Evolutionary conservation across 495 filamentous ascomycete genomes (phyloP).

Genomic region (Podospora fimiseda): DNA sequence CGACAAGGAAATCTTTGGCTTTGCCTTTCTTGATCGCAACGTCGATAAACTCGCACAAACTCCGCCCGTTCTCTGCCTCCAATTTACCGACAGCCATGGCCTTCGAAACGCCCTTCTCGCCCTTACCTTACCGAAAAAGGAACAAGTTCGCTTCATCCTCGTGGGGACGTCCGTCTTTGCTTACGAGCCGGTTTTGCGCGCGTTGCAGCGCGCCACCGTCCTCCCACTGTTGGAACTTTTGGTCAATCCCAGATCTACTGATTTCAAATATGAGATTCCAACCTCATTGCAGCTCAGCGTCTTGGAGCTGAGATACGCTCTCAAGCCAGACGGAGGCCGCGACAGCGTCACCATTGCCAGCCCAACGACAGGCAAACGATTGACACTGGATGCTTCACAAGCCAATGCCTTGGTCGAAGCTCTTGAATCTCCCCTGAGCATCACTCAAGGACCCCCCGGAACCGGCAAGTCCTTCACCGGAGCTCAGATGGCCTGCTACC

Average conservation of each 20-base stretch:
- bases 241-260: slow-evolving; percentile 23
- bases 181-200: slow-evolving; percentile 61
- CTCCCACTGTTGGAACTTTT: slow-evolving; percentile 49
- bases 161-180: slow-evolving; percentile 64
- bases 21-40: slow-evolving; percentile 55
- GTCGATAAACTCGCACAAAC: slow-evolving; percentile 41
- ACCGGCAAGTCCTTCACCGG: slow-evolving; percentile 81
- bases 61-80: slow-evolving; percentile 48
- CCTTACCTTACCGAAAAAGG: slow-evolving; percentile 37
- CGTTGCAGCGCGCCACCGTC: slow-evolving; percentile 51
- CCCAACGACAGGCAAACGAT: slow-evolving; percentile 20
- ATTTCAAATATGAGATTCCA: neutral
- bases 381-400: slow-evolving; percentile 54
- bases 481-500: slow-evolving; percentile 53
- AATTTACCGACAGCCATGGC: slow-evolving; percentile 38
- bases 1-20: slow-evolving; percentile 50
- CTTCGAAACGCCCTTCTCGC: slow-evolving; percentile 30
- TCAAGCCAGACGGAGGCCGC: neutral
- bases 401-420: slow-evolving; percentile 49
- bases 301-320: neutral
- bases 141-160: slow-evolving; percentile 43
- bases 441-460: slow-evolving; percentile 74
- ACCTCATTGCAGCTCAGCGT: neutral
- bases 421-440: slow-evolving; percentile 48
- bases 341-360: neutral